Evolutionary conservation across 148 eudicot species (phyloP).

Genomic region (Suaeda aralocaspica): DNA sequence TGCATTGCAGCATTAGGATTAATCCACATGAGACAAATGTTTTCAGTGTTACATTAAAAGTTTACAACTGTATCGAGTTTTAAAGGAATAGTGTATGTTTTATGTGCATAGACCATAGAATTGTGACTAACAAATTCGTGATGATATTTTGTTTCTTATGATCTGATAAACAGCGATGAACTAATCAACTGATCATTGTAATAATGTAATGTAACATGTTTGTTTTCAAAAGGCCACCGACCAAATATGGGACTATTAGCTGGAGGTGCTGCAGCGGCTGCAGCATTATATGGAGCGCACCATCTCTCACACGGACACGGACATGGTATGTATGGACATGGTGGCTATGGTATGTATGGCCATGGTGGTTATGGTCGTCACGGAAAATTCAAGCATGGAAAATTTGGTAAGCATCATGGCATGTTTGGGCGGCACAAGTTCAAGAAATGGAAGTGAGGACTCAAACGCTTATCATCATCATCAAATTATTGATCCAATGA

Average conservation of each 20-base stretch:
- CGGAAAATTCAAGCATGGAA: constrained; percentile 18
- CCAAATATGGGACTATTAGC: constrained; percentile 48
- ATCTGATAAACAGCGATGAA: neutral
- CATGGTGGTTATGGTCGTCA: constrained; percentile 15
- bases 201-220: neutral
- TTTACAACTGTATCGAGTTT: too few relatives aligned
- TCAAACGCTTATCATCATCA: neutral
- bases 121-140: too few relatives aligned
- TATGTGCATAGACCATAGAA: too few relatives aligned
- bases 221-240: constrained; percentile 17
- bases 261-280: constrained; percentile 57
- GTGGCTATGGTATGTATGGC: constrained; percentile 6
- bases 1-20: too few relatives aligned
- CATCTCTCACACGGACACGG: constrained; percentile 38
- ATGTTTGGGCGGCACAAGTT: constrained; percentile 19
- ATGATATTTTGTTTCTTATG: neutral
- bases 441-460: constrained; percentile 21
- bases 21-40: too few relatives aligned
- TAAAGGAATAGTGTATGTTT: too few relatives aligned
- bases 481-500: neutral
- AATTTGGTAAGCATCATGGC: constrained; percentile 21
- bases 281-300: constrained; percentile 44
- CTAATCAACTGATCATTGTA: too few relatives aligned
- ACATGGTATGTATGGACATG: constrained; percentile 12
- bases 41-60: too few relatives aligned